Evolutionary conservation across 2,329 filamentous ascomycete species (phyloP).

Genomic region (Phyllachora maydis): DNA sequence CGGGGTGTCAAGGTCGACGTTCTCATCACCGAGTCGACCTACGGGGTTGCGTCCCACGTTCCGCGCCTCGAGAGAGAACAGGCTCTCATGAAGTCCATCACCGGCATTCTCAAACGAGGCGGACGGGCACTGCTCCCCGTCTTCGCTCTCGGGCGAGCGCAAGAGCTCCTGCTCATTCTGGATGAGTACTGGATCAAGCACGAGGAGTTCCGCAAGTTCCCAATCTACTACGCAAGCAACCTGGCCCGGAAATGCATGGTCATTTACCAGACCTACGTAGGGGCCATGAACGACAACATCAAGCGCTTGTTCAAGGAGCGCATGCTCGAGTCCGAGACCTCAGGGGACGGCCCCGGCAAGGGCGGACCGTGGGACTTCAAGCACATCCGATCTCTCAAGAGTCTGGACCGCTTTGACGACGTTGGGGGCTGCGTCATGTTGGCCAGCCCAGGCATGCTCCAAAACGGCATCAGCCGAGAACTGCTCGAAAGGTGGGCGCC

Average conservation of each 20-base stretch:
- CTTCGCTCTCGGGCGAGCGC: conserved; percentile 81
- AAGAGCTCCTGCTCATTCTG: conserved; percentile 82
- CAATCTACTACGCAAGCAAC: conserved; percentile 95
- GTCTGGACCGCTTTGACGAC: conserved; percentile 87
- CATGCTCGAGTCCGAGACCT: conserved; percentile 75
- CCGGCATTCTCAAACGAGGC: conserved; percentile 72
- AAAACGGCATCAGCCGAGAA: conserved; percentile 86
- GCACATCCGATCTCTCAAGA: conserved; percentile 80
- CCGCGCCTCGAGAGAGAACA: conserved; percentile 81
- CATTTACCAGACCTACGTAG: conserved; percentile 94
- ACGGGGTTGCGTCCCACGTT: conserved; percentile 85
- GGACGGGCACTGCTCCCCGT: conserved; percentile 88
- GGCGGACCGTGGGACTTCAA: conserved; percentile 94
- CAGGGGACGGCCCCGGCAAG: conserved; percentile 51
- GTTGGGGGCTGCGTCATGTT: conserved; percentile 93
- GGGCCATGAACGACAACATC: conserved; percentile 98
- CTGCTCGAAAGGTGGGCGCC: conserved; percentile 91
- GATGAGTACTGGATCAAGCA: conserved; percentile 96
- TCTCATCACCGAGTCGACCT: conserved; percentile 92
- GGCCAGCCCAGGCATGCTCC: conserved; percentile 92
- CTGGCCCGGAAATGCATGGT: conserved; percentile 94
- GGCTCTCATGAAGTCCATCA: conserved; percentile 88
- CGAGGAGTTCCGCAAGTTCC: conserved; percentile 67
- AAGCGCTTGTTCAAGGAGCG: conserved; percentile 84
- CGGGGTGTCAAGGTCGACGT: conserved; percentile 83